Evolutionary conservation across 2,329 filamentous ascomycete species (phyloP).

Genomic region (Sphaerulina populicola): DNA sequence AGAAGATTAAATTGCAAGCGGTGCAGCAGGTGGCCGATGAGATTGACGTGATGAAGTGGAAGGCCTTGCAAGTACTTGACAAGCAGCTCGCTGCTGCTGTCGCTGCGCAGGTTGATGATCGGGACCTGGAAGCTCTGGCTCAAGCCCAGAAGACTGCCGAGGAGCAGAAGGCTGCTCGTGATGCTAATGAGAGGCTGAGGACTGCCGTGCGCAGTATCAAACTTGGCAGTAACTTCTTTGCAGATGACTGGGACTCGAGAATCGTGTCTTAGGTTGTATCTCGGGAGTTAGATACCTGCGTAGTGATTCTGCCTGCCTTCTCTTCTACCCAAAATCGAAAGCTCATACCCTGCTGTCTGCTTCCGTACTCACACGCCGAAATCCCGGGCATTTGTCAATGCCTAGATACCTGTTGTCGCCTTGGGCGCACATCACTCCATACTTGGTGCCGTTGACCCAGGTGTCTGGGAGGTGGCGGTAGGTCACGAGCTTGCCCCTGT

Average conservation of each 20-base stretch:
- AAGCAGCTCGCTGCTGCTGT: constrained; percentile 35
- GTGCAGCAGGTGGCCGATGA: constrained; percentile 31
- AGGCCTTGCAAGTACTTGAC: constrained; percentile 36
- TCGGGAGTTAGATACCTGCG: not conserved
- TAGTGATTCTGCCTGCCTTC: too few relatives aligned
- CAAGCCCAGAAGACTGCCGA: constrained; percentile 31
- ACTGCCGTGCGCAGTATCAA: constrained; percentile 19
- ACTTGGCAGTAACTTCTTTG: constrained; percentile 22
- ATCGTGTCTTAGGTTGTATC: constrained; percentile 11
- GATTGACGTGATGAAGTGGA: constrained; percentile 31
- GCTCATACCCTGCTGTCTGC: too few relatives aligned
- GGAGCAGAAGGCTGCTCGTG: constrained; percentile 19
- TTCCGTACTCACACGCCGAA: too few relatives aligned
- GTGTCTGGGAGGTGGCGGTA: not conserved
- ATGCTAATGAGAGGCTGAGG: constrained; percentile 22
- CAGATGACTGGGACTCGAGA: constrained; percentile 28
- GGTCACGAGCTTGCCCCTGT: too few relatives aligned
- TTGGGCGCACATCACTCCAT: too few relatives aligned
- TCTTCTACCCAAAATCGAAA: too few relatives aligned
- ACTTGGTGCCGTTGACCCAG: too few relatives aligned
- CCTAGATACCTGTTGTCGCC: too few relatives aligned
- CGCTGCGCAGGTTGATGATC: constrained; percentile 31
- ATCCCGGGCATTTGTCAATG: too few relatives aligned
- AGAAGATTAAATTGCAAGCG: constrained; percentile 29
- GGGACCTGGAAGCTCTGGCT: constrained; percentile 31